Base-by-base conservation (phyloP, 2,329 filamentous ascomycete genomes). In the Aspergillus ochraceus region DNA sequence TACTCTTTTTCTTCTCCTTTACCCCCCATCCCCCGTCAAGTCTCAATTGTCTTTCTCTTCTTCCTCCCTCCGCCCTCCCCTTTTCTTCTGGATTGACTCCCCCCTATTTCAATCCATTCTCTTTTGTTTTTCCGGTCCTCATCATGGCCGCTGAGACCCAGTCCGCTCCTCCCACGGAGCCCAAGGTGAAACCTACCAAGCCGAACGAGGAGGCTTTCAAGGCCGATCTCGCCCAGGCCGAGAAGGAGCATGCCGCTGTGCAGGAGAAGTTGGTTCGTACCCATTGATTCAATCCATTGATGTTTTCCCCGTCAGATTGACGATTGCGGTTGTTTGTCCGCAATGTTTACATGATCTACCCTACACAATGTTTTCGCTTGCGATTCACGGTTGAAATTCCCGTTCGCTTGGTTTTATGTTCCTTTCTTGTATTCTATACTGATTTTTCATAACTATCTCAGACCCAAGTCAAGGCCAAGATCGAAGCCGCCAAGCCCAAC, bases 131-230 rank as follows among this genome's bases (percentile, higher is more conserved):
- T 49, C 50, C 55, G 12, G 53, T 52, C 60, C 36, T 50, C 39
- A 58, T 62, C 57, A 79, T 79, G 76, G 71, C 77, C 68, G 70
- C 71, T 61, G 66, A 65, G 53, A 66, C 66, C 55, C 57, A 66
- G 49, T 64, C 67, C 62, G 58, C 73, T 64, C 65, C 70, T 68
- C 71, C 71, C 65, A 67, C 68, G 60, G 77, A 77, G 69, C 72
- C 70, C 62, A 74, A 77, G 71, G 70, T 70, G 71, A 92, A 88
- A 80, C 92, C 93, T 56, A 86, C 90, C 79, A 92, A 90, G 84
- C 95, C 95, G 51, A 91, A 97, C 77, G 90, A 95, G 81, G 89
- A 89, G 66, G 81, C 84, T 68, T 99, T 88, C 83, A 92, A 96
- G 81, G 85, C 88, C 74, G 84, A 86, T 64, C 84, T 97, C 62